Conservation (phyloP, 1,284 basidiomycete genomes). For the Xerocomus minutiporus region DNA sequence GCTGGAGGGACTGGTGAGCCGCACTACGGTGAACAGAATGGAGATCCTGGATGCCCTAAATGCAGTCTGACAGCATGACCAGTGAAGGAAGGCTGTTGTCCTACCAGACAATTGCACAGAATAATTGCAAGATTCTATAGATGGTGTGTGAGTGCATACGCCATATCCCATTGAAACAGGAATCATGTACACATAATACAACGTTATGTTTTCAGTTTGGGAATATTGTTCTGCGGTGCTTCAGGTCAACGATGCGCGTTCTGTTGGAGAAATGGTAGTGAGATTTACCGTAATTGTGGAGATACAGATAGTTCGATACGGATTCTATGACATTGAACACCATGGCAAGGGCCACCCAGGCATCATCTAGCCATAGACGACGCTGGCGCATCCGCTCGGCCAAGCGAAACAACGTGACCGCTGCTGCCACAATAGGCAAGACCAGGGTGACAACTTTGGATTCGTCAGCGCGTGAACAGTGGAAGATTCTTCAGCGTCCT, state of each 20-base stretch:
- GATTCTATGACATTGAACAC: neutral
- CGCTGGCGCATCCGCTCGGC: constrained; percentile 1
- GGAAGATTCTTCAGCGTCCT: too few relatives aligned
- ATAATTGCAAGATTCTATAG: constrained; percentile 1
- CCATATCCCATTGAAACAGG: neutral
- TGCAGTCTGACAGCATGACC: neutral
- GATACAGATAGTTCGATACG: constrained; percentile 1
- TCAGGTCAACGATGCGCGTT: neutral
- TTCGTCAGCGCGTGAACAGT: neutral
- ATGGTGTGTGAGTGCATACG: neutral
- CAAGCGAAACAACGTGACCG: constrained; percentile 4
- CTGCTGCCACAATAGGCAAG: neutral
- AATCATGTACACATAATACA: constrained; percentile 6
- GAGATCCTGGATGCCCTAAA: constrained; percentile 4
- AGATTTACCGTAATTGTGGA: constrained; percentile 3
- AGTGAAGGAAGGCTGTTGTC: neutral
- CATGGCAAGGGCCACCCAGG: neutral
- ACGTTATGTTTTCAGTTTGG: neutral
- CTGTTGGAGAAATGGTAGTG: neutral
- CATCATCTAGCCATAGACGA: constrained; percentile 5
- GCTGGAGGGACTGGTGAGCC: neutral
- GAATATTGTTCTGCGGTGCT: neutral
- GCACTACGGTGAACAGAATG: constrained; percentile 5
- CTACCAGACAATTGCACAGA: constrained; percentile 4
- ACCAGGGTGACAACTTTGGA: neutral